phyloP scores from a whole-genome alignment of 2,329 filamentous ascomycete species.

The Arachnomyces sp. region DNA sequence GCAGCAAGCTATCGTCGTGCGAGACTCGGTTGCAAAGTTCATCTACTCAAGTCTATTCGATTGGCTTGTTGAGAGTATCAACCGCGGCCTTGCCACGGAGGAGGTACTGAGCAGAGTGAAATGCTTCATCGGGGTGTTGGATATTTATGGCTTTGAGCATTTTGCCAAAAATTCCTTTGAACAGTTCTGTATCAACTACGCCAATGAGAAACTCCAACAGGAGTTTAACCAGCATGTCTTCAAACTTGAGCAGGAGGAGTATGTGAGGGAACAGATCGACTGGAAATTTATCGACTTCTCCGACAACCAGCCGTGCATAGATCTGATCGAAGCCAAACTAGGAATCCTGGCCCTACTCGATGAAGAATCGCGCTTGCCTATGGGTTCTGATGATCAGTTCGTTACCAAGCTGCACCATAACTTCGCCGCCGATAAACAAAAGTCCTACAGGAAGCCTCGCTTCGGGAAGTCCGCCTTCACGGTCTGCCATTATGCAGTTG shows the following conservation, averaged over 20 bases:
- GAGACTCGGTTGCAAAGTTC: constrained; percentile 96
- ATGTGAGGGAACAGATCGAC: constrained; percentile 90
- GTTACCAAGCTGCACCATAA: constrained; percentile 94
- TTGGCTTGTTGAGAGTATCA: constrained; percentile 98
- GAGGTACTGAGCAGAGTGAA: constrained; percentile 72
- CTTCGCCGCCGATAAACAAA: constrained; percentile 80
- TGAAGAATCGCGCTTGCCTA: constrained; percentile 90
- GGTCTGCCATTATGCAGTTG: constrained; percentile 94
- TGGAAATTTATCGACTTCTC: constrained; percentile 99
- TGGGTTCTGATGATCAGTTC: constrained; percentile 96
- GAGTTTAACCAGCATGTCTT: constrained; percentile 99
- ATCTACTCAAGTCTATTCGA: constrained; percentile 98
- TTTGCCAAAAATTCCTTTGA: constrained; percentile 99
- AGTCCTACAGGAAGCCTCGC: constrained; percentile 96
- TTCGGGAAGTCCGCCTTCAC: constrained; percentile 98
- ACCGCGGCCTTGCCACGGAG: constrained; percentile 78
- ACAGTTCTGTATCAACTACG: constrained; percentile 99
- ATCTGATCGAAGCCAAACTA: constrained; percentile 93
- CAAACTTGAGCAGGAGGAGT: constrained; percentile 97
- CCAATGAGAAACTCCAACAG: constrained; percentile 97
- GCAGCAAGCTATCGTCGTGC: constrained; percentile 85
- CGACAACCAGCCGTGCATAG: constrained; percentile 98
- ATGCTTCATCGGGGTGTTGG: constrained; percentile 93
- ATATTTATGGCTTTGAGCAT: constrained; percentile 99
- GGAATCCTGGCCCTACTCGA: constrained; percentile 87